phyloP scores from a whole-genome alignment of 2,329 filamentous ascomycete genomes.

The Clarireedia paspali region DNA sequence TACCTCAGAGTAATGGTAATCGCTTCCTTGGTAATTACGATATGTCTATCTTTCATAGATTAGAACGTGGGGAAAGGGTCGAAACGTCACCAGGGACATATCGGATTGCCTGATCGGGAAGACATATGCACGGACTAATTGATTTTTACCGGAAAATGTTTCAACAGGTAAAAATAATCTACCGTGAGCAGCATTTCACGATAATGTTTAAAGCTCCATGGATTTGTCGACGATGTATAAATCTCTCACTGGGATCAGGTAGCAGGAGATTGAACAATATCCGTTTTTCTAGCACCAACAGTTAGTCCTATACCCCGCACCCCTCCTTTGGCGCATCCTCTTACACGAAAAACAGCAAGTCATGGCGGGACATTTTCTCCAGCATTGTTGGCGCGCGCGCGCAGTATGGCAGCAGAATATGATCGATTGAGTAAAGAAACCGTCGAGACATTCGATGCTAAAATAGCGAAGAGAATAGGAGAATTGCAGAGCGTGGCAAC shows the following conservation, averaged over 20 bases:
- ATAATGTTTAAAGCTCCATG: constrained; percentile 38
- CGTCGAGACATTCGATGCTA: constrained; percentile 46
- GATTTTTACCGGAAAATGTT: background rate
- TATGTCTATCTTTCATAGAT: too few species aligned
- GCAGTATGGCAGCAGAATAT: constrained; percentile 50
- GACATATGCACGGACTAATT: background rate
- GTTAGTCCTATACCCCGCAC: constrained; percentile 27
- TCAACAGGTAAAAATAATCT: background rate
- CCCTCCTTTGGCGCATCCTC: constrained; percentile 10
- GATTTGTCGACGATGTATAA: constrained; percentile 45
- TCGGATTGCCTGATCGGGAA: background rate
- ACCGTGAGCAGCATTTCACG: constrained; percentile 3
- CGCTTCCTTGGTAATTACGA: too few species aligned
- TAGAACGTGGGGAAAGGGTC: constrained; percentile 7
- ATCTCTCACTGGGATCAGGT: constrained; percentile 22
- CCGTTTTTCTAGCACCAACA: constrained; percentile 37
- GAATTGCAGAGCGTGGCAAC: constrained; percentile 50
- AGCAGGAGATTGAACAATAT: constrained; percentile 20
- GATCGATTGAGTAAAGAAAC: constrained; percentile 44
- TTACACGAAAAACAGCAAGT: constrained; percentile 18
- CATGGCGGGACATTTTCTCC: constrained; percentile 34
- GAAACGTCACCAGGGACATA: background rate
- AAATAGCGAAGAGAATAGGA: constrained; percentile 51
- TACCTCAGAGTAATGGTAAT: too few species aligned
- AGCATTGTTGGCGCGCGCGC: constrained; percentile 52